These are phyloP conservation scores for Lichtheimia corymbifera DNA, from an alignment of 371 early-diverging fungal species.

Conservation along the genomic window DNA sequence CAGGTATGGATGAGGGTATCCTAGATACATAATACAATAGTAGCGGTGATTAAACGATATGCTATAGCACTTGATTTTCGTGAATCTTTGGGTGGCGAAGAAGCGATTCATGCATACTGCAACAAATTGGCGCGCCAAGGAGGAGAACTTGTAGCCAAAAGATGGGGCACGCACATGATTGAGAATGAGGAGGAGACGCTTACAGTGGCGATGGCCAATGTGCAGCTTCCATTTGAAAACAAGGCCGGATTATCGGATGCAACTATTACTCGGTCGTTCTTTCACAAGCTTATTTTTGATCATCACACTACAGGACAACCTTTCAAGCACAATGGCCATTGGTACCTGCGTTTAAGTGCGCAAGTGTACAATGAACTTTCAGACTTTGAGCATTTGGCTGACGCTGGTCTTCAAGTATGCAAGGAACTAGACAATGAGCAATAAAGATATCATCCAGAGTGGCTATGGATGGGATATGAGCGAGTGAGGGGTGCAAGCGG, in stretches of 20 bases:
- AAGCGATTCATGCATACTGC: constrained; percentile 56
- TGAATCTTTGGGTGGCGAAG: constrained; percentile 55
- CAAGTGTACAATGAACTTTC: constrained; percentile 61
- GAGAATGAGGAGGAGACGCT: constrained; percentile 48
- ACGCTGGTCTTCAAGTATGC: constrained; percentile 44
- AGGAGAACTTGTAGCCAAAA: constrained; percentile 54
- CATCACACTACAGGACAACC: constrained; percentile 42
- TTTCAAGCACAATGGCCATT: constrained; percentile 48
- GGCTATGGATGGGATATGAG: too few species aligned
- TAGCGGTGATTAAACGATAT: not conserved
- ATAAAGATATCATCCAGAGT: not conserved
- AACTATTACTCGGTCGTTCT: constrained; percentile 24
- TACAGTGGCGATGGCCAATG: constrained; percentile 59
- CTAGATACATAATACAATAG: too few species aligned
- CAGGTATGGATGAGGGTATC: constrained; percentile 18
- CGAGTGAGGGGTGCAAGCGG: too few species aligned
- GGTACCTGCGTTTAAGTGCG: constrained; percentile 58
- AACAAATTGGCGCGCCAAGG: constrained; percentile 57
- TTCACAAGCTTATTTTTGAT: constrained; percentile 42
- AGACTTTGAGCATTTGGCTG: constrained; percentile 52
- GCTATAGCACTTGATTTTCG: constrained; percentile 52
- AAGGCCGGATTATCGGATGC: constrained; percentile 1
- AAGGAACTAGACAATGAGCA: constrained; percentile 29
- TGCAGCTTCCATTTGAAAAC: constrained; percentile 51
- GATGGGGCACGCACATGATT: constrained; percentile 58